A percentile compares a stretch with the other conserved stretches of the same genome.
These are phyloP conservation scores for Curvularia verruculosa DNA, from an alignment of 2,329 filamentous ascomycete genomes.

Conservation along the genomic window DNA sequence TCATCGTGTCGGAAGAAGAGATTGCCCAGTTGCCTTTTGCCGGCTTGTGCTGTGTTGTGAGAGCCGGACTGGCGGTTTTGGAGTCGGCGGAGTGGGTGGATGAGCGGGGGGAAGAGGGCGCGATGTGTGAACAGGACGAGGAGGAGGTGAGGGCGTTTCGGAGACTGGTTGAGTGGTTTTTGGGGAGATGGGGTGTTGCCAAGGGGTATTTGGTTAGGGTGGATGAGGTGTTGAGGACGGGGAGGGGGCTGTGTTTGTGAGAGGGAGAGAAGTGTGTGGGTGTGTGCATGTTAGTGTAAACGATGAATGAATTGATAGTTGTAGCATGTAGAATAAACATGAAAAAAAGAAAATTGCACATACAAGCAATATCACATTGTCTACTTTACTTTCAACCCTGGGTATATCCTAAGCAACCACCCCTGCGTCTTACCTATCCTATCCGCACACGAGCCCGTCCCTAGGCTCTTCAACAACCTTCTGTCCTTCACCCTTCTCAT, in stretches of 20 bases:
- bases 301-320: not conserved
- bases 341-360: too few species aligned
- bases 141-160: not conserved
- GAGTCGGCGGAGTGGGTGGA: conserved; percentile 9
- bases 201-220: not conserved
- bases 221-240: not conserved
- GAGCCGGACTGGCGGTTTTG: conserved; percentile 21
- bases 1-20: conserved; percentile 8
- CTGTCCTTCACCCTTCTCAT: conserved; percentile 18
- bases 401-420: conserved; percentile 1
- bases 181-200: not conserved
- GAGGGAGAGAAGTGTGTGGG: too few species aligned
- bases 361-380: too few species aligned
- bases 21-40: conserved; percentile 19
- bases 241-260: not conserved
- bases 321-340: too few species aligned
- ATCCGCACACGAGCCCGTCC: conserved; percentile 55
- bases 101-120: not conserved
- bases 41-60: conserved; percentile 19
- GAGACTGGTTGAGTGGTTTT: not conserved
- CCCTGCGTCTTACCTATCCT: not conserved
- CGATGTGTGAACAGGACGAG: too few species aligned
- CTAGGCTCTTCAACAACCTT: conserved; percentile 49
- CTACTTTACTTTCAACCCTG: too few species aligned
- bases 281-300: too few species aligned